These are phyloP conservation scores for Termitomyces sp. DNA, from an alignment of 768 basidiomycete species.

Conservation along the genomic window DNA sequence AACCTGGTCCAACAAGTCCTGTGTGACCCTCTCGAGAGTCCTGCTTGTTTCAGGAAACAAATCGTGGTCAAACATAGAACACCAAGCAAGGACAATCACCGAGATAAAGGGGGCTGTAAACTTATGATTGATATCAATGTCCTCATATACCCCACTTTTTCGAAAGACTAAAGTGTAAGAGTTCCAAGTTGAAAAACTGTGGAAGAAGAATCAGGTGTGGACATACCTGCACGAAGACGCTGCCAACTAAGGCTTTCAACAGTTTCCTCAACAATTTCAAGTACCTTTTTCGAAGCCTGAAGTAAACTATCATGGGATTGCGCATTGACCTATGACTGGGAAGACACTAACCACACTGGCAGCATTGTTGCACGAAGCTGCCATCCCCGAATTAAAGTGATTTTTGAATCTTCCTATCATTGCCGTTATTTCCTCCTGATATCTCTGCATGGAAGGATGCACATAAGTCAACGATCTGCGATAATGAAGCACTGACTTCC, in stretches of 20 bases:
- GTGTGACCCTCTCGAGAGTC: not conserved
- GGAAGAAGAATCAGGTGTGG: not conserved
- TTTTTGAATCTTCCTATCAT: not conserved
- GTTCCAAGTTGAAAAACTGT: not conserved
- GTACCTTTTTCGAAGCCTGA: not conserved
- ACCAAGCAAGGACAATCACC: not conserved
- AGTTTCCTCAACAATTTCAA: not conserved
- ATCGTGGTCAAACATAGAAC: not conserved
- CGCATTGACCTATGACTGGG: not conserved
- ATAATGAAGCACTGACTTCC: not conserved
- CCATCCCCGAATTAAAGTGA: slow-evolving; percentile 1
- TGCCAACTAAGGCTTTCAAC: not conserved
- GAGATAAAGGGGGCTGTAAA: not conserved
- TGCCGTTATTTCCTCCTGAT: not conserved
- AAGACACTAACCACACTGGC: not conserved
- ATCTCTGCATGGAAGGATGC: not conserved
- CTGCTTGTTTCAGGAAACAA: slow-evolving; percentile 1
- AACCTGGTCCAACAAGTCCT: not conserved
- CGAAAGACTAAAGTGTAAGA: not conserved
- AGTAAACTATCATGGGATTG: not conserved
- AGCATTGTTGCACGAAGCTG: not conserved
- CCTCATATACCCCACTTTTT: not conserved
- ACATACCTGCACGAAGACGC: slow-evolving; percentile 1
- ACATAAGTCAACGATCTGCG: not conserved
- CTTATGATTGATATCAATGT: not conserved